These are phyloP conservation scores for Scytalidium lignicola DNA, from an alignment of 2,329 filamentous ascomycete genomes.

Conservation along the genomic window DNA sequence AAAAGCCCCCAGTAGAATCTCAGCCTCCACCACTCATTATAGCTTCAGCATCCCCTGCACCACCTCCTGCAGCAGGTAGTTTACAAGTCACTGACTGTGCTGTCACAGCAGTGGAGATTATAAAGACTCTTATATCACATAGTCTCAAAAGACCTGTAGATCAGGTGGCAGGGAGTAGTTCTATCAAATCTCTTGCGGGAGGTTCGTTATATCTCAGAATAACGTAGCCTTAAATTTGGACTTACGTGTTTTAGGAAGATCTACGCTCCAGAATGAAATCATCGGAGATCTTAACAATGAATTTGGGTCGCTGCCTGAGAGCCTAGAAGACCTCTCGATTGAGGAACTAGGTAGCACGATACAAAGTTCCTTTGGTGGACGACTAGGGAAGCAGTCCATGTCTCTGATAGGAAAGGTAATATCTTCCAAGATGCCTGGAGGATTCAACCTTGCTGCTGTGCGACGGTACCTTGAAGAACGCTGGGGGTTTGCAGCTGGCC, in stretches of 20 bases:
- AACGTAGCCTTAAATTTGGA: background rate
- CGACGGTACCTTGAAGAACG: constrained; percentile 87
- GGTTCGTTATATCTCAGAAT: constrained; percentile 11
- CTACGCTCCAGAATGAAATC: constrained; percentile 95
- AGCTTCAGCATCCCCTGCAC: constrained; percentile 2
- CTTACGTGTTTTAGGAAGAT: constrained; percentile 63
- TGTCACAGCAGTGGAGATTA: constrained; percentile 19
- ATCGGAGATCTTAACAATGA: constrained; percentile 93
- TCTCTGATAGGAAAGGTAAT: constrained; percentile 87
- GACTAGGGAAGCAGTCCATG: constrained; percentile 88
- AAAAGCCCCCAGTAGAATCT: background rate
- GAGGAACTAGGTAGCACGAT: constrained; percentile 89
- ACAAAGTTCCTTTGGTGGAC: constrained; percentile 92
- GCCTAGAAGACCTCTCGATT: constrained; percentile 90
- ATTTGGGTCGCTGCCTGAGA: constrained; percentile 93
- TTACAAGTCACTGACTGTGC: constrained; percentile 5
- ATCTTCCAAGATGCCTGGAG: constrained; percentile 96
- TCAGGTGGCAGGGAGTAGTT: constrained; percentile 22
- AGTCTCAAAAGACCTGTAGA: constrained; percentile 24
- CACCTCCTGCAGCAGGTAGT: constrained; percentile 3
- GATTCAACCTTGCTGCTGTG: constrained; percentile 91
- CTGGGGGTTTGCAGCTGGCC: constrained; percentile 79
- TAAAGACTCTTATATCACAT: constrained; percentile 25
- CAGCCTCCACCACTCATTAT: background rate
- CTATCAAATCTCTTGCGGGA: constrained; percentile 29